Conservation (phyloP, 2,329 filamentous ascomycete genomes). For the Pestalotiopsis sp. region DNA sequence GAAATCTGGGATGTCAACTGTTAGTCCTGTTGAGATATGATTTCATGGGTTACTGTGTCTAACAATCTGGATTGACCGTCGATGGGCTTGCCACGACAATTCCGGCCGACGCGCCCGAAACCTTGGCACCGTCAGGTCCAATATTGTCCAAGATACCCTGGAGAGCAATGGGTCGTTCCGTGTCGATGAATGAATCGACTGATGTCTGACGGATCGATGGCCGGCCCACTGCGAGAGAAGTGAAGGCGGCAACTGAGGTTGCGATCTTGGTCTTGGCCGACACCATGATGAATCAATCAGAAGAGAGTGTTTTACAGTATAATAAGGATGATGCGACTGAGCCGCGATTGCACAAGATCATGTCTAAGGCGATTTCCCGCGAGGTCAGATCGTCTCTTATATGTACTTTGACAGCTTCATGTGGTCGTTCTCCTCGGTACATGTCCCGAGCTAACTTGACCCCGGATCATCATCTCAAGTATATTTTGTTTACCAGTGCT, state of each 20-base stretch:
- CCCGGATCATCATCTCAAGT: background rate
- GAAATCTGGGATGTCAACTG: conserved; percentile 43
- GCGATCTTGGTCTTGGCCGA: background rate
- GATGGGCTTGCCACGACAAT: conserved; percentile 60
- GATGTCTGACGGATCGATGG: background rate
- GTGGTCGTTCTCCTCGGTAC: background rate
- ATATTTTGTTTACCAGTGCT: no score
- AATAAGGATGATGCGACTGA: background rate
- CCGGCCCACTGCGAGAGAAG: background rate
- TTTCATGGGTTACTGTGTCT: conserved; percentile 13
- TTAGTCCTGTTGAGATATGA: background rate
- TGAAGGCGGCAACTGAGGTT: background rate
- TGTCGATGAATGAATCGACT: conserved; percentile 38
- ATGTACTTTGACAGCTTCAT: background rate
- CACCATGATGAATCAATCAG: background rate
- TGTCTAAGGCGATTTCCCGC: background rate
- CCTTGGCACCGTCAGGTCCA: conserved; percentile 51
- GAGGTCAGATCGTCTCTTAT: background rate
- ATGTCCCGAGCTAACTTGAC: background rate
- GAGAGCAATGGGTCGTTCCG: conserved; percentile 49
- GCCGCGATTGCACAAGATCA: background rate
- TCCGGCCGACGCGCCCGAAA: conserved; percentile 50
- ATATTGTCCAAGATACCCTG: conserved; percentile 59
- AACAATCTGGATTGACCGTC: conserved; percentile 55
- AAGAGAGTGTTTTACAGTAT: no score